Evolutionary conservation across 495 filamentous ascomycete species (phyloP).

Genomic region (Podospora fimiseda): DNA sequence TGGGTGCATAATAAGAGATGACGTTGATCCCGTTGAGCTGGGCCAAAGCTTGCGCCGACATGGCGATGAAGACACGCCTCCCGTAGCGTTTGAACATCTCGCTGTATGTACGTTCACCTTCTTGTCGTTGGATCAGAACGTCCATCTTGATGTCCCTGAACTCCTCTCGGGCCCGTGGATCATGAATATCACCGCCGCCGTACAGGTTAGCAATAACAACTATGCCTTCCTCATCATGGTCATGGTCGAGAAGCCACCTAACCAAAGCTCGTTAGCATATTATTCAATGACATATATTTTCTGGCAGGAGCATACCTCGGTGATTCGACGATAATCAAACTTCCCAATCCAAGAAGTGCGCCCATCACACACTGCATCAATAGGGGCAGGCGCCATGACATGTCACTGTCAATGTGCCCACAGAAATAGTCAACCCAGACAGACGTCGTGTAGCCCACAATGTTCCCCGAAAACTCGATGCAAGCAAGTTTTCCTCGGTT

Average conservation of each 20-base stretch:
- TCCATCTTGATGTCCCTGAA: constrained; percentile 99
- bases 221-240: constrained; percentile 97
- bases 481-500: constrained; percentile 93
- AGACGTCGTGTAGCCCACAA: constrained; percentile 87
- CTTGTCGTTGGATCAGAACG: constrained; percentile 84
- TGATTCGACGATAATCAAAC: constrained; percentile 90
- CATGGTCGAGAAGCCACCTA: constrained; percentile 95
- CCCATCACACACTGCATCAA: constrained; percentile 96
- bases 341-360: constrained; percentile 71
- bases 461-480: constrained; percentile 97
- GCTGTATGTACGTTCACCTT: constrained; percentile 82
- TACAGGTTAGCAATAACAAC: constrained; percentile 97
- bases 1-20: constrained; percentile 96
- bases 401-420: constrained; percentile 76
- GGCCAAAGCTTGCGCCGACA: constrained; percentile 94
- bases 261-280: constrained; percentile 6
- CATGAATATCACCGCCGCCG: constrained; percentile 89
- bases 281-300: constrained; percentile 1
- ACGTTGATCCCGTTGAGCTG: constrained; percentile 99
- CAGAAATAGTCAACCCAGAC: constrained; percentile 99
- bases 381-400: constrained; percentile 86
- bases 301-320: constrained; percentile 57
- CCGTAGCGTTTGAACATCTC: constrained; percentile 96
- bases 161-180: constrained; percentile 82
- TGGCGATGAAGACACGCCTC: constrained; percentile 93